Evolutionary conservation across 306 rosid genomes (phyloP).

Genomic region (Amphicarpaea edgeworthii): DNA sequence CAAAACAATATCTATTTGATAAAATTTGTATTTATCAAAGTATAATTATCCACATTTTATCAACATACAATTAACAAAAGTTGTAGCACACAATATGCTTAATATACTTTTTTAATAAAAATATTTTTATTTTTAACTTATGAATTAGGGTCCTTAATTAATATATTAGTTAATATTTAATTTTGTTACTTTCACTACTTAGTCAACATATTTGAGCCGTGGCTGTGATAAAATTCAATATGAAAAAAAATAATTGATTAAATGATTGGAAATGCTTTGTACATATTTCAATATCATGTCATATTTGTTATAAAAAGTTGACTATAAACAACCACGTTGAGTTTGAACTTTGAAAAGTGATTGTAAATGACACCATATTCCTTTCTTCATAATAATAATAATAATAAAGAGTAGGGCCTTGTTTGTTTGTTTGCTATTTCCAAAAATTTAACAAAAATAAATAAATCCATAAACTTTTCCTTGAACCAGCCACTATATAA

Average conservation of each 20-base stretch:
- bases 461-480: slow-evolving; percentile 16
- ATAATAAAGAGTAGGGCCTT: too few species aligned
- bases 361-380: neutral
- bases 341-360: neutral
- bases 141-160: neutral
- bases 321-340: neutral
- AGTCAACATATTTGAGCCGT: neutral
- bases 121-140: neutral
- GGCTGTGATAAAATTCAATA: neutral
- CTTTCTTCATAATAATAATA: too few species aligned
- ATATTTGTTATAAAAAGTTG: neutral
- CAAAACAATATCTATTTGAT: neutral
- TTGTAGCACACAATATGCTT: too few species aligned
- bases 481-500: neutral
- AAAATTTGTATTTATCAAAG: neutral
- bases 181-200: neutral
- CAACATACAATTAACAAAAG: neutral
- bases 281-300: neutral
- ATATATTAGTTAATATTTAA: neutral
- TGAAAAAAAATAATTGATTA: neutral
- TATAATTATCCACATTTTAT: neutral
- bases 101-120: neutral
- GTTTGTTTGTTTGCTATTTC: too few species aligned
- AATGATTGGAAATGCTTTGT: neutral
- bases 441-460: slow-evolving; percentile 10